A percentile compares a stretch with the other conserved stretches of the same genome.
Evolutionary conservation across 2,329 filamentous ascomycete species (phyloP).

Genomic region (Colletotrichum melonis): DNA sequence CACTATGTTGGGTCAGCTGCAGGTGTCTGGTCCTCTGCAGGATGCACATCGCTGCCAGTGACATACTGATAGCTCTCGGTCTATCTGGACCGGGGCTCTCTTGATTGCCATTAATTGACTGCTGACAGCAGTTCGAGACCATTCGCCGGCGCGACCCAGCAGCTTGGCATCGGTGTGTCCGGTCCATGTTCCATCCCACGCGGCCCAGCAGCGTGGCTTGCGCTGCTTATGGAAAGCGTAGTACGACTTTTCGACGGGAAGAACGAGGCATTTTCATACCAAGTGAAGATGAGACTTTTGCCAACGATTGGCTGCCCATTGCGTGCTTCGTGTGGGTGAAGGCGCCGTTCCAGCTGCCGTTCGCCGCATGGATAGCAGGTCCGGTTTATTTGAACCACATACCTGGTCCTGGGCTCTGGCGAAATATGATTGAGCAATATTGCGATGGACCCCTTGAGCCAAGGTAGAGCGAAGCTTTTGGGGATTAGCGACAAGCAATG

Average conservation of each 20-base stretch:
- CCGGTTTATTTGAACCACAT: constrained; percentile 22
- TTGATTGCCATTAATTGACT: neutral
- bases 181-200: neutral
- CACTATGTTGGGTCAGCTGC: neutral
- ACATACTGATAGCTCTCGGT: neutral
- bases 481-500: constrained; percentile 20
- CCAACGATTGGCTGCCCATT: constrained; percentile 6
- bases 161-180: constrained; percentile 12
- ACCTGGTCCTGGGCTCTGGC: neutral
- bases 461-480: constrained; percentile 32
- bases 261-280: neutral
- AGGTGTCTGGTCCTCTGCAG: neutral
- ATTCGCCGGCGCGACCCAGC: neutral
- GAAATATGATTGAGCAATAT: neutral
- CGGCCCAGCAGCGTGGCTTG: neutral
- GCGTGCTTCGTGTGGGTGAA: constrained; percentile 30
- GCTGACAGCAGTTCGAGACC: neutral
- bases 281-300: neutral
- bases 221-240: neutral
- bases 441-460: neutral
- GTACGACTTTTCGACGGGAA: neutral
- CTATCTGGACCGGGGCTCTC: neutral
- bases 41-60: neutral
- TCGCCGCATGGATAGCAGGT: constrained; percentile 6
- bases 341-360: constrained; percentile 20